Conservation (phyloP, 2,329 filamentous ascomycete genomes). For the Alternaria metachromatica region DNA sequence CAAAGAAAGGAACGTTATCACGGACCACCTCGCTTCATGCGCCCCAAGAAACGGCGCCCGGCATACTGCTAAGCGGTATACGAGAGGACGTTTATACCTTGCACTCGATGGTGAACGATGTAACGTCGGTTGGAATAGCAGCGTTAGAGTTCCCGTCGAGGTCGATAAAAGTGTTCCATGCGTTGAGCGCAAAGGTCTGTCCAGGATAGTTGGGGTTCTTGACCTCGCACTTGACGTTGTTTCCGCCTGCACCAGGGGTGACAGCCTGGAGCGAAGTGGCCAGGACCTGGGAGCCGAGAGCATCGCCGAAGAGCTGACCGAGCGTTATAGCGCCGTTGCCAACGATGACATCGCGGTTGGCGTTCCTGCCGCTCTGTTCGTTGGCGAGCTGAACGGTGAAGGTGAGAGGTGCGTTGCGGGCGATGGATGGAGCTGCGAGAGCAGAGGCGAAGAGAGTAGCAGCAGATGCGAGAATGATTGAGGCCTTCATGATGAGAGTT, state of each 20-base stretch:
- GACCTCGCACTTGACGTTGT: conserved; percentile 3
- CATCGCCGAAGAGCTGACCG: conserved; percentile 2
- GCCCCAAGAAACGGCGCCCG: background rate
- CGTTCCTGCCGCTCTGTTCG: conserved; percentile 1
- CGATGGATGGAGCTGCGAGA: conserved; percentile 5
- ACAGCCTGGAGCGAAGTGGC: conserved; percentile 12
- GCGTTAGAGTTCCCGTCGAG: conserved; percentile 10
- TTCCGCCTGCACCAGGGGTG: conserved; percentile 4
- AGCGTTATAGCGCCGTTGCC: background rate
- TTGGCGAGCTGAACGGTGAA: conserved; percentile 12
- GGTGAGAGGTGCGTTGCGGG: background rate
- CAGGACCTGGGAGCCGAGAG: background rate
- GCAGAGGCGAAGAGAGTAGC: conserved; percentile 2
- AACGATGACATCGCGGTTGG: conserved; percentile 6
- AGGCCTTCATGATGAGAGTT: conserved; percentile 10
- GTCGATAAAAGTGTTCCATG: conserved; percentile 18
- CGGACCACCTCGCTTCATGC: background rate
- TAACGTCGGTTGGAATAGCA: background rate
- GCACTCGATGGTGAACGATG: conserved; percentile 13
- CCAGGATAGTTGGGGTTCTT: background rate
- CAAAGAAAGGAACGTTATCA: background rate
- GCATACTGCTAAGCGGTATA: background rate
- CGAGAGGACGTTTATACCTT: background rate
- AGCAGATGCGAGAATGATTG: conserved; percentile 2
- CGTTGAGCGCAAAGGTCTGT: conserved; percentile 4